Conservation (phyloP, 139 green algal species). For the Ettlia oleoabundans region DNA sequence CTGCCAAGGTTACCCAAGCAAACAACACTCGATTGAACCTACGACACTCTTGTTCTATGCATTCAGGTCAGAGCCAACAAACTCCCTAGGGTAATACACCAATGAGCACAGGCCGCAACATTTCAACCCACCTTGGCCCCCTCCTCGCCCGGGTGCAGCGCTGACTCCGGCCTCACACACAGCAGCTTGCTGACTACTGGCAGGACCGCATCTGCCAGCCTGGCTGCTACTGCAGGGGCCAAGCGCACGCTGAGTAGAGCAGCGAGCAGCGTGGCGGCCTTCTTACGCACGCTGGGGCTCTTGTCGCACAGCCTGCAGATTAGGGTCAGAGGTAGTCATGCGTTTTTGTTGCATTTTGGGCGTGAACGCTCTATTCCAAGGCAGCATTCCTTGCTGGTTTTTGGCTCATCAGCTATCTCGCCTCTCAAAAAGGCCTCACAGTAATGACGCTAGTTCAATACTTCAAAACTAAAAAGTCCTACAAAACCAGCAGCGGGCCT, state of each 20-base stretch:
- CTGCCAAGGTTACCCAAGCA: too few species aligned
- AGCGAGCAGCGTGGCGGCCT: not conserved
- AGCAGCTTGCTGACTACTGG: slow-evolving; percentile 10
- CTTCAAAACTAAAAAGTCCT: not conserved
- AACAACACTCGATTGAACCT: too few species aligned
- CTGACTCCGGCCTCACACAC: slow-evolving; percentile 15
- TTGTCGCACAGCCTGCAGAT: slow-evolving; percentile 29
- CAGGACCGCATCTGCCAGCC: slow-evolving; percentile 2
- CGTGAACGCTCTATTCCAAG: not conserved
- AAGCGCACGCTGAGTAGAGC: not conserved
- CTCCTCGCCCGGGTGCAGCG: slow-evolving; percentile 2
- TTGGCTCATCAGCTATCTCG: not conserved
- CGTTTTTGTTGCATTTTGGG: too few species aligned
- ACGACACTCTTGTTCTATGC: too few species aligned
- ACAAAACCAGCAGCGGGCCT: not conserved
- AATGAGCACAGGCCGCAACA: too few species aligned
- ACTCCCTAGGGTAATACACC: too few species aligned
- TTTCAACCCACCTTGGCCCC: not conserved
- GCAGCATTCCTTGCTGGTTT: not conserved
- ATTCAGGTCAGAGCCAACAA: too few species aligned
- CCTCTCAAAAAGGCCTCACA: not conserved
- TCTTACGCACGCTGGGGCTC: slow-evolving; percentile 32
- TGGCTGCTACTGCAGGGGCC: not conserved
- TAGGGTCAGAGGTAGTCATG: not conserved
- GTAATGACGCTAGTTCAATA: too few species aligned